A percentile compares a stretch with the other conserved stretches of the same genome.
These are phyloP conservation scores for Penicillium sp. DNA, from an alignment of 2,329 filamentous ascomycete genomes.

Conservation along the genomic window DNA sequence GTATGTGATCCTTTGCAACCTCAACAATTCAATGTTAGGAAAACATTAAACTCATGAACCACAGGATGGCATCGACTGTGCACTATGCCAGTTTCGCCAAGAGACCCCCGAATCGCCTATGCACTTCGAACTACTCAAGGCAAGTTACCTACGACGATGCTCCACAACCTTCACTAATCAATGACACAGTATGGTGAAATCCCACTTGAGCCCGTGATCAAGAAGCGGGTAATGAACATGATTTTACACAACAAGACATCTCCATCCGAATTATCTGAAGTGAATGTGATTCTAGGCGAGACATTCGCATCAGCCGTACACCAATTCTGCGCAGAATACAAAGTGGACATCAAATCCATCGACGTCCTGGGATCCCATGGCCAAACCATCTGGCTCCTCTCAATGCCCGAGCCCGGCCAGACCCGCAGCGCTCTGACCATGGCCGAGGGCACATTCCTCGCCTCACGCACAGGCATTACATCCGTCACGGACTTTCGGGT, in stretches of 20 bases:
- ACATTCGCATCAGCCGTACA: conserved; percentile 55
- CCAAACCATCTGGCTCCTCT: conserved; percentile 58
- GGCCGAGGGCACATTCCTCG: conserved; percentile 58
- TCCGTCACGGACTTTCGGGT: conserved; percentile 60
- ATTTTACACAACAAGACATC: conserved; percentile 56
- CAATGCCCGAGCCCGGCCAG: conserved; percentile 52
- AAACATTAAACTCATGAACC: not conserved
- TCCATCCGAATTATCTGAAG: conserved; percentile 54
- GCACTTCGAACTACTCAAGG: conserved; percentile 55
- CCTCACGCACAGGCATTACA: conserved; percentile 57
- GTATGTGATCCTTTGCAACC: conserved; percentile 21
- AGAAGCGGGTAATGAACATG: conserved; percentile 58
- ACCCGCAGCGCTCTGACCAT: conserved; percentile 54
- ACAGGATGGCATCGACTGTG: conserved; percentile 58
- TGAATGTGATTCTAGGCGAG: conserved; percentile 59
- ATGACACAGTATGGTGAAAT: conserved; percentile 54
- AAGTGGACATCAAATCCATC: conserved; percentile 47
- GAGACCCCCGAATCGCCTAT: conserved; percentile 52
- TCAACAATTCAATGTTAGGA: not conserved
- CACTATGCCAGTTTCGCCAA: conserved; percentile 58
- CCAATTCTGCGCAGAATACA: conserved; percentile 49
- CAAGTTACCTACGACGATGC: conserved; percentile 1
- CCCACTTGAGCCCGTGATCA: conserved; percentile 54
- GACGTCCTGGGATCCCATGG: conserved; percentile 59
- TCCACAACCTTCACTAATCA: not conserved